Percentiles rank a stretch among this genome's conserved stretches.
These are phyloP conservation scores for Lippia alba DNA, from an alignment of 305 asterid genomes.

Conservation along the genomic window DNA sequence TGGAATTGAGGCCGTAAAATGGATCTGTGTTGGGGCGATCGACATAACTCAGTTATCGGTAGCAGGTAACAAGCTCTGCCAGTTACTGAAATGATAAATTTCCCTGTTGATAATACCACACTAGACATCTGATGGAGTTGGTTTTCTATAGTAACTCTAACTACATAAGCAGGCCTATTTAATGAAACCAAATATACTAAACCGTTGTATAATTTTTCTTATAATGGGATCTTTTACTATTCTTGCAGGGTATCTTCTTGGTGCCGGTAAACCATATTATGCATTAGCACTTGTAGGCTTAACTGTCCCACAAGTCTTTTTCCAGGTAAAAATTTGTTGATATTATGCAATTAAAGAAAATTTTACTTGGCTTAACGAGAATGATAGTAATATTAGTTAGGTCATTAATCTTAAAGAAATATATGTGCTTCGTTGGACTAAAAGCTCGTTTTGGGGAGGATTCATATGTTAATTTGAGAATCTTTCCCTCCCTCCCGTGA, in stretches of 20 bases:
- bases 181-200: too few species aligned
- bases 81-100: background rate
- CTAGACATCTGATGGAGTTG: background rate
- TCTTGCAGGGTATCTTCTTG: slow-evolving; percentile 87
- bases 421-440: background rate
- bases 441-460: background rate
- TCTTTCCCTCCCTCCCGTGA: background rate
- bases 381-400: background rate
- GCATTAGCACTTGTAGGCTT: slow-evolving; percentile 87
- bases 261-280: slow-evolving; percentile 81
- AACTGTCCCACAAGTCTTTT: slow-evolving; percentile 85
- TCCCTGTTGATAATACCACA: background rate
- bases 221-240: slow-evolving; percentile 4
- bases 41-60: slow-evolving; percentile 94
- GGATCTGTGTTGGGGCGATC: slow-evolving; percentile 98
- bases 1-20: slow-evolving; percentile 91
- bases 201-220: background rate
- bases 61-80: slow-evolving; percentile 61
- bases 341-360: background rate
- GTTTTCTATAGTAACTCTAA: too few species aligned
- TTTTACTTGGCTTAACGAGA: slow-evolving; percentile 8
- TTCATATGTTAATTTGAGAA: too few species aligned
- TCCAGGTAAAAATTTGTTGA: slow-evolving; percentile 68
- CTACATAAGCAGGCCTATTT: too few species aligned
- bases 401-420: background rate